Evolutionary conservation across 2,329 filamentous ascomycete genomes (phyloP).

Genomic region (Alternaria gaisen): DNA sequence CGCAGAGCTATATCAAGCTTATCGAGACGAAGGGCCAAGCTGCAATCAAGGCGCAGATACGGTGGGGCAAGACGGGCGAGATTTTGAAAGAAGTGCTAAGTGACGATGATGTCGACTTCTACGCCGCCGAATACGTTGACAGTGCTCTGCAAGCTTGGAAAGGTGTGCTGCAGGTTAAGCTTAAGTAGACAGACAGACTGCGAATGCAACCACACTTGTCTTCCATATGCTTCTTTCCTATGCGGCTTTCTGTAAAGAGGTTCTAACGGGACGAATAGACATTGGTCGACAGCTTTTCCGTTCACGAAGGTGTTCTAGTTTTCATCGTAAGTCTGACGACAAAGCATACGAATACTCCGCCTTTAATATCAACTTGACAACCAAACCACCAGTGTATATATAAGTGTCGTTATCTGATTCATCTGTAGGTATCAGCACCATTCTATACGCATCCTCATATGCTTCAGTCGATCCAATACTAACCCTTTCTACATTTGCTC

Average conservation of each 20-base stretch:
- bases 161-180: constrained; percentile 45
- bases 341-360: background rate
- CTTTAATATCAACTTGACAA: background rate
- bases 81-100: constrained; percentile 29
- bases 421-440: background rate
- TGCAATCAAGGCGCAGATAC: constrained; percentile 33
- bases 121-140: constrained; percentile 43
- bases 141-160: constrained; percentile 43
- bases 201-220: background rate
- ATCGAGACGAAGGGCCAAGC: constrained; percentile 32
- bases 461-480: background rate
- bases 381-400: background rate
- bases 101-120: constrained; percentile 34
- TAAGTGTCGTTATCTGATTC: background rate
- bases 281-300: background rate
- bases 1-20: constrained; percentile 26
- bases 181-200: constrained; percentile 32
- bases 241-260: background rate
- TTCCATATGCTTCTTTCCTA: background rate
- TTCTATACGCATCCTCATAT: background rate
- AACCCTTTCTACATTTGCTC: background rate
- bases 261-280: too few relatives aligned
- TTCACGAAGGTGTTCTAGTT: background rate
- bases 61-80: constrained; percentile 36
- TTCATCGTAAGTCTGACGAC: background rate